phyloP scores from a whole-genome alignment of 2,329 filamentous ascomycete genomes.

The Ambrosiella xylebori region DNA sequence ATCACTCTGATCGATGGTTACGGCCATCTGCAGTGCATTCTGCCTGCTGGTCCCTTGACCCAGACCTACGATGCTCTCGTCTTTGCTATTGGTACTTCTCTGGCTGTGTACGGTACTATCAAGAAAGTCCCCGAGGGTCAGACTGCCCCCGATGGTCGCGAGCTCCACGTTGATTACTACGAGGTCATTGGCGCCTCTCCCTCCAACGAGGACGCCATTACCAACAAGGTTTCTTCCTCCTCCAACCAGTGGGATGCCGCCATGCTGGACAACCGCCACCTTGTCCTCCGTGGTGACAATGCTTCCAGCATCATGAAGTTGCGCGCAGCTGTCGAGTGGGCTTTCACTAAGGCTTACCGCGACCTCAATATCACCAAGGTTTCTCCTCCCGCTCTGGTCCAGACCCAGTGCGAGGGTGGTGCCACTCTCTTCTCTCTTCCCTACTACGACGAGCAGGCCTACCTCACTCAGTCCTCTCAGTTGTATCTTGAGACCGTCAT shows the following conservation, averaged over 20 bases:
- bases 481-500: slow-evolving; percentile 93
- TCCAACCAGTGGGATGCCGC: slow-evolving; percentile 39
- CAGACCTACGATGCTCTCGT: slow-evolving; percentile 86
- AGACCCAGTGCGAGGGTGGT: slow-evolving; percentile 88
- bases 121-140: slow-evolving; percentile 60
- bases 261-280: slow-evolving; percentile 66
- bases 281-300: slow-evolving; percentile 69
- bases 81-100: slow-evolving; percentile 71
- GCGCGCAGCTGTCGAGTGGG: slow-evolving; percentile 60
- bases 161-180: slow-evolving; percentile 83
- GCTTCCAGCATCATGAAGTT: slow-evolving; percentile 78
- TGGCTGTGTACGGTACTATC: slow-evolving; percentile 72
- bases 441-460: slow-evolving; percentile 81
- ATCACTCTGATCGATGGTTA: slow-evolving; percentile 75
- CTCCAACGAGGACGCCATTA: slow-evolving; percentile 78
- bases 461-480: slow-evolving; percentile 91
- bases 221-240: slow-evolving; percentile 46
- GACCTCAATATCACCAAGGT: slow-evolving; percentile 68
- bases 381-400: slow-evolving; percentile 75
- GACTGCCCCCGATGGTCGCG: slow-evolving; percentile 66
- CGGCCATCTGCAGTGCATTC: slow-evolving; percentile 60
- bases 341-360: slow-evolving; percentile 65
- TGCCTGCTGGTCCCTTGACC: slow-evolving; percentile 59
- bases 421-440: slow-evolving; percentile 77
- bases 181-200: slow-evolving; percentile 62